phyloP scores from a whole-genome alignment of 192 early-diverging fungal species.

The Gigaspora rosea region DNA sequence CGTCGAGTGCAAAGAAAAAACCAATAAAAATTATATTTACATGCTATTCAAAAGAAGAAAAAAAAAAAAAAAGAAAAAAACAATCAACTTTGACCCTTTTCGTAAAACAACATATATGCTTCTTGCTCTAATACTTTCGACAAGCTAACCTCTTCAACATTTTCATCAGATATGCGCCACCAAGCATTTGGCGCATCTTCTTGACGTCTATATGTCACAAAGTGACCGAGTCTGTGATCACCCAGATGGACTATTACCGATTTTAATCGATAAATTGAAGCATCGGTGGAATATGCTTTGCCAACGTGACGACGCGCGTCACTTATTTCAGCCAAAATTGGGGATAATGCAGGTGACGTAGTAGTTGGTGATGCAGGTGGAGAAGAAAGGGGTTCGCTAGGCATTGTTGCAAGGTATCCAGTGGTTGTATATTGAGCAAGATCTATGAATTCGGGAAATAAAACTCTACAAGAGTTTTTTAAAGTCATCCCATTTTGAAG shows the following conservation, averaged over 20 bases:
- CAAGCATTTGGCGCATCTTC: conserved; percentile 45
- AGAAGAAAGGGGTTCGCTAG: conserved; percentile 45
- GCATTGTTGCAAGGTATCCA: conserved; percentile 59
- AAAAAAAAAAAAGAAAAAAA: too few relatives aligned
- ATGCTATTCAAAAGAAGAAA: too few relatives aligned
- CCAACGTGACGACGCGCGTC: background rate
- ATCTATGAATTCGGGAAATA: conserved; percentile 72
- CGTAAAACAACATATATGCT: conserved; percentile 79
- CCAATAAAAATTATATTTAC: too few relatives aligned
- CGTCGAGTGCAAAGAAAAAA: too few relatives aligned
- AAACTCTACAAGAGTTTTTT: conserved; percentile 80
- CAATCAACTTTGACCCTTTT: conserved; percentile 41
- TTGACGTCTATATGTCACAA: conserved; percentile 82
- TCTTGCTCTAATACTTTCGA: conserved; percentile 64
- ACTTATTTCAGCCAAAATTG: conserved; percentile 33
- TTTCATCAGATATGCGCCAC: conserved; percentile 74
- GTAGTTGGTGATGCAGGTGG: conserved; percentile 25
- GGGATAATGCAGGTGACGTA: conserved; percentile 13
- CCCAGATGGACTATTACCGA: conserved; percentile 87
- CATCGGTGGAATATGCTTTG: conserved; percentile 31
- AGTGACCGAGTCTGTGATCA: conserved; percentile 87
- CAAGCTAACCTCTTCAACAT: conserved; percentile 67
- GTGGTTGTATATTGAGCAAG: conserved; percentile 75
- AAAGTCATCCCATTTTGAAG: conserved; percentile 58
- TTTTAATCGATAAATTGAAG: conserved; percentile 63